Evolutionary conservation across 1,139 yeast species (phyloP).

Genomic region (Kodamaea sp.): DNA sequence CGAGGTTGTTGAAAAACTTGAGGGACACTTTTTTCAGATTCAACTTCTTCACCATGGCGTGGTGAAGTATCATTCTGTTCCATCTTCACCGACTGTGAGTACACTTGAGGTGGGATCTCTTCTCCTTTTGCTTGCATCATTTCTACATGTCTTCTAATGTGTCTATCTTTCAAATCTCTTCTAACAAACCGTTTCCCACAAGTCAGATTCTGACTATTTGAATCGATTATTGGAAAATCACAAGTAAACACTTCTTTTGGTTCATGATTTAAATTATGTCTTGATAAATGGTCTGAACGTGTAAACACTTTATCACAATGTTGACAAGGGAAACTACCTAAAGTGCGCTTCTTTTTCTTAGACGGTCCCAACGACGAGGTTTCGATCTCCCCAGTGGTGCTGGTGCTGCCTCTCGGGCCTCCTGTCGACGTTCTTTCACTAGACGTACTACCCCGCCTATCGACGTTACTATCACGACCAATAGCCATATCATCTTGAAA

Average conservation of each 20-base stretch:
- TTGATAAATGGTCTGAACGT: constrained; percentile 40
- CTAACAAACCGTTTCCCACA: constrained; percentile 44
- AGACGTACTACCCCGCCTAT: no score
- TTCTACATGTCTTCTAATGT: constrained; percentile 31
- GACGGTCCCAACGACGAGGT: not conserved
- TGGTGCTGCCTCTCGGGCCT: no score
- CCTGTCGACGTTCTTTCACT: no score
- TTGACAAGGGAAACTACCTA: constrained; percentile 17
- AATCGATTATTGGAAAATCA: constrained; percentile 25
- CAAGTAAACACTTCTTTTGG: constrained; percentile 34
- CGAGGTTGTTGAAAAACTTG: no score
- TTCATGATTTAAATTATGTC: constrained; percentile 43
- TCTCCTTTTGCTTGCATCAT: constrained; percentile 4
- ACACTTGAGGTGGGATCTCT: not conserved
- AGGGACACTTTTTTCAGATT: no score
- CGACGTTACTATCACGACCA: no score
- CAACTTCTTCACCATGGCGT: not conserved
- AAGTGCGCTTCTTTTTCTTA: constrained; percentile 13
- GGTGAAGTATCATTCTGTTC: not conserved
- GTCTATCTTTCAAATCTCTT: constrained; percentile 39
- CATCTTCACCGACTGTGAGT: not conserved
- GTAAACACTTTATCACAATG: constrained; percentile 41
- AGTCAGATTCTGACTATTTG: constrained; percentile 17
- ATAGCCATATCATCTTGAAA: no score
- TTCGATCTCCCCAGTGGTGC: no score